Conservation (phyloP, 441 rosid species). For the Francoa sonchifolia region DNA sequence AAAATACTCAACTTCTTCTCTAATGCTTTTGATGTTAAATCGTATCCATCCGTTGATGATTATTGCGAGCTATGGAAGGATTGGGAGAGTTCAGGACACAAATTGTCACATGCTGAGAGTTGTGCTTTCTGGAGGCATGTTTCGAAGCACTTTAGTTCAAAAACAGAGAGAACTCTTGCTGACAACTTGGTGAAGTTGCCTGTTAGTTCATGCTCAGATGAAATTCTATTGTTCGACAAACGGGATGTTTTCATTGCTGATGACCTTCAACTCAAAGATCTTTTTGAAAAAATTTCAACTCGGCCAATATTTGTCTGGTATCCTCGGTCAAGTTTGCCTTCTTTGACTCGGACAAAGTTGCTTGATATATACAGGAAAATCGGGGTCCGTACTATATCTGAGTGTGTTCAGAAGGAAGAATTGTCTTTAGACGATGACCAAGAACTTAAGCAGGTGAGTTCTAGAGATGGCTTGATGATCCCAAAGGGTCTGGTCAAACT, state of each 20-base stretch:
- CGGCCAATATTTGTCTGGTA: conserved; percentile 51
- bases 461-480: conserved; percentile 13
- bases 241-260: conserved; percentile 53
- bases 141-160: conserved; percentile 10
- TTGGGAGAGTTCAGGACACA: conserved; percentile 33
- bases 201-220: conserved; percentile 23
- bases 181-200: conserved; percentile 36
- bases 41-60: conserved; percentile 36
- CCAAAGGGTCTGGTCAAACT: conserved; percentile 35
- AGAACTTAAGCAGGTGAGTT: conserved; percentile 15
- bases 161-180: conserved; percentile 17
- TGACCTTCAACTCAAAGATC: conserved; percentile 48
- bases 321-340: conserved; percentile 36
- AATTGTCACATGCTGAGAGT: conserved; percentile 33
- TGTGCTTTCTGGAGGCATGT: conserved; percentile 53
- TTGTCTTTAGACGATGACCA: conserved; percentile 12
- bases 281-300: conserved; percentile 23
- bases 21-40: conserved; percentile 24
- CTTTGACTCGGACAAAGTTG: conserved; percentile 28
- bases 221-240: conserved; percentile 24
- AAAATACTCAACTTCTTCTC: conserved; percentile 27
- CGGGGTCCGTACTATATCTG: conserved; percentile 54
- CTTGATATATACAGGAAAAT: conserved; percentile 34
- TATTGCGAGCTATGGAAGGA: conserved; percentile 48
- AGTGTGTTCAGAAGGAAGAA: conserved; percentile 29